phyloP scores from a whole-genome alignment of 176 grass and related monocot genomes.

The Leersia perrieri region DNA sequence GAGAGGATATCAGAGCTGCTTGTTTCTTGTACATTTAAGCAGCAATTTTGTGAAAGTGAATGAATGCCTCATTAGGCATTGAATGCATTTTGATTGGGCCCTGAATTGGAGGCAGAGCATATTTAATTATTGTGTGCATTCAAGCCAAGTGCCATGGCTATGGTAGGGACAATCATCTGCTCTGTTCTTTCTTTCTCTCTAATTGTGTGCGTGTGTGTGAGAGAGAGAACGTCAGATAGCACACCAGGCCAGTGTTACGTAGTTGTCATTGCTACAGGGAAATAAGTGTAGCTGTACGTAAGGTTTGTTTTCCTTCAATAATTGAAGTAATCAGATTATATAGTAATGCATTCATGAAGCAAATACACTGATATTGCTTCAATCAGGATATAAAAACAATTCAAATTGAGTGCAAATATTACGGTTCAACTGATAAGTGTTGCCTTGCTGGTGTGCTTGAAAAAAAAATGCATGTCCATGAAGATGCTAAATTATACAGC shows the following conservation, averaged over 20 bases:
- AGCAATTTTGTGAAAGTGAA: slow-evolving; percentile 21
- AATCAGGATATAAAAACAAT: too few relatives aligned
- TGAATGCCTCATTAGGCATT: slow-evolving; percentile 5
- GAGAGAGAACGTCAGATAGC: slow-evolving; percentile 1
- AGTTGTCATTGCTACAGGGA: not conserved
- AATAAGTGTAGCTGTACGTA: not conserved
- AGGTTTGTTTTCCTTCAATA: not conserved
- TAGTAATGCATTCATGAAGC: not conserved
- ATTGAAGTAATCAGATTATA: too few relatives aligned
- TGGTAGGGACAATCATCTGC: slow-evolving; percentile 23
- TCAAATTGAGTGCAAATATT: too few relatives aligned
- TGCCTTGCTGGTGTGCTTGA: too few relatives aligned
- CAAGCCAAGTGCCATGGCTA: not conserved
- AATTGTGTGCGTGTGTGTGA: not conserved
- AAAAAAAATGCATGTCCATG: too few relatives aligned
- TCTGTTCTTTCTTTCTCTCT: not conserved
- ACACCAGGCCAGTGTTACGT: not conserved
- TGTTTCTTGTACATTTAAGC: slow-evolving; percentile 20
- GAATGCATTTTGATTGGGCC: slow-evolving; percentile 25
- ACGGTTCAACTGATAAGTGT: too few relatives aligned
- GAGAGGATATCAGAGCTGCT: not conserved
- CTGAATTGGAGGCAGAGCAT: slow-evolving; percentile 32
- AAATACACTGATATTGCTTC: not conserved
- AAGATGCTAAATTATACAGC: too few relatives aligned
- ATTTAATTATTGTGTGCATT: slow-evolving; percentile 11